Conservation (phyloP, 148 eudicot species). For the Arctostaphylos glauca region DNA sequence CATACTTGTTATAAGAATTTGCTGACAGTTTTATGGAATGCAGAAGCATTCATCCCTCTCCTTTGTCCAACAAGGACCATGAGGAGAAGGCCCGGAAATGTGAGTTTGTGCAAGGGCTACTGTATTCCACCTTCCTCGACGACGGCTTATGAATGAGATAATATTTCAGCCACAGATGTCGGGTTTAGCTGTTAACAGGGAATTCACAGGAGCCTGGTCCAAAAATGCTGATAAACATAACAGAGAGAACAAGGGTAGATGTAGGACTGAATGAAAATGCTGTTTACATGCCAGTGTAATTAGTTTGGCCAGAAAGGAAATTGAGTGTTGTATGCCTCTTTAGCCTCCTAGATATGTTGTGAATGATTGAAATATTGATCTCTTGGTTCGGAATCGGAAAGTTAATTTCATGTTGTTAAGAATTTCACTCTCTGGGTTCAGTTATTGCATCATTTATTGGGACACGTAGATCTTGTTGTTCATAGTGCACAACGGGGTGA, state of each 20-base stretch:
- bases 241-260: conserved; percentile 13
- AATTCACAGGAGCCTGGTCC: background rate
- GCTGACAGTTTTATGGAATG: conserved; percentile 12
- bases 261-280: conserved; percentile 17
- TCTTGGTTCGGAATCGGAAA: background rate
- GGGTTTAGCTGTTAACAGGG: conserved; percentile 2
- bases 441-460: too few relatives aligned
- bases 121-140: conserved; percentile 51
- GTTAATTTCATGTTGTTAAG: background rate
- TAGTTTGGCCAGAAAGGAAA: background rate
- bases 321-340: background rate
- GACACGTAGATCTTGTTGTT: too few relatives aligned
- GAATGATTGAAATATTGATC: background rate
- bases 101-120: conserved; percentile 46
- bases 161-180: conserved; percentile 9
- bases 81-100: conserved; percentile 46
- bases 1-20: background rate
- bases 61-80: conserved; percentile 34
- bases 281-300: conserved; percentile 8
- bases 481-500: too few relatives aligned
- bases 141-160: conserved; percentile 37
- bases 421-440: background rate
- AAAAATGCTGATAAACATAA: conserved; percentile 12
- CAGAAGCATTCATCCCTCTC: conserved; percentile 34
- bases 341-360: conserved; percentile 3